Base-by-base conservation (phyloP, 2,329 filamentous ascomycete genomes). In the Aspergillus ochraceus region DNA sequence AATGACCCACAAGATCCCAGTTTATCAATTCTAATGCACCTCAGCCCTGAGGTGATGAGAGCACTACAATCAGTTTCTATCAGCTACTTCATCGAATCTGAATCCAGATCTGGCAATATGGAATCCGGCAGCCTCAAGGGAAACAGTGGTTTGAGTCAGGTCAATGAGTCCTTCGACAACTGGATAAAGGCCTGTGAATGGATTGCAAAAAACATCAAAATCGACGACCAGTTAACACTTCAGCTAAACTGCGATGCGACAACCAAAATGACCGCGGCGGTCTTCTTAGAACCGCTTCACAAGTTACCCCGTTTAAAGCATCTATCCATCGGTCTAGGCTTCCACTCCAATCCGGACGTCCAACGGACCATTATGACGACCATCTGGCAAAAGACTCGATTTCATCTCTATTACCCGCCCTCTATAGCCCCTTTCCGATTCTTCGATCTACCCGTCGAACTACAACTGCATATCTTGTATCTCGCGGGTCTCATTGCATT, bases 361-460 rank as follows among this genome's bases (percentile, higher is more conserved):
- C 52, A 59, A 12, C 30, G 52, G 2, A 55, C 49, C 19, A 47
- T 55, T 11, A 59, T 52, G 47, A 30, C 46, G 19, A 55, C 24
- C 1, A 39, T 59, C 20, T 19, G 30, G 6, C 32, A 55, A 17
- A 55, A 55, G 22, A 55, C 47, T 8, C 26, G 8, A n/a, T 14
- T 11, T 36, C 32, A 36, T 11, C 11, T 11, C 32, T 36, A 14
- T 5, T 3, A 3, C 4, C 8, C 14, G 3, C 42, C 17, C 2
- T 10, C 42, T 20, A 4, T 4, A 19, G 4, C 2, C 1, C 17
- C 9, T 19, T 51, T 59, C n/a, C 47, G 14, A 11, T 55, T 59
- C 49, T 17, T 52, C 2, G 26, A 52, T 17, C 47, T 59, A 5
- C 57, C 52, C 2, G n/a, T 55, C 6, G 52, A 59, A 22, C 52